phyloP scores from a whole-genome alignment of 306 rosid species.

The Corylus heterophylla region DNA sequence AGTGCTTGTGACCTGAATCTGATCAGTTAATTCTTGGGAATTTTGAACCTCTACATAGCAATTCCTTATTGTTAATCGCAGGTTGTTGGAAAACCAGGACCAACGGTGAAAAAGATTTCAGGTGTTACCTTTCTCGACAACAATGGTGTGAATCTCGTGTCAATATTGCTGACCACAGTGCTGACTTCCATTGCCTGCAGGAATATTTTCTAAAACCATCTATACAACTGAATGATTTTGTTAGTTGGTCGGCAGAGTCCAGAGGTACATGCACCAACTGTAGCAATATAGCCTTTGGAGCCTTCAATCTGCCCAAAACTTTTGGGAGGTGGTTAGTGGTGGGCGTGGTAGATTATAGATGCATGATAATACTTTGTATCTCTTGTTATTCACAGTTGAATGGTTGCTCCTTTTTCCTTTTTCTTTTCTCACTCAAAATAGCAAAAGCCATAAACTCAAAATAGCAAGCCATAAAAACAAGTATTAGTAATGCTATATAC shows the following conservation, averaged over 20 bases:
- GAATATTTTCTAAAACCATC: constrained; percentile 50
- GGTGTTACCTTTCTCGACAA: constrained; percentile 79
- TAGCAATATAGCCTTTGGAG: neutral
- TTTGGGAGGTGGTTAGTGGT: neutral
- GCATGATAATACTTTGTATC: neutral
- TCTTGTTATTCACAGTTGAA: neutral
- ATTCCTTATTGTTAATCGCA: constrained; percentile 30
- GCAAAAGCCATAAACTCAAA: too few species aligned
- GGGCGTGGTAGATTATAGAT: neutral
- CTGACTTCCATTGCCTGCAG: constrained; percentile 59
- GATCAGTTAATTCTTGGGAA: constrained; percentile 3
- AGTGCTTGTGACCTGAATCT: neutral
- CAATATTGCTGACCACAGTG: constrained; percentile 66
- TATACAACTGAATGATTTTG: neutral
- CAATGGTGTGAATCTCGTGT: constrained; percentile 80
- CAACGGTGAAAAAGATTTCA: constrained; percentile 73
- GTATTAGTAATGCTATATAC: too few species aligned
- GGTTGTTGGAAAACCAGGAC: constrained; percentile 94
- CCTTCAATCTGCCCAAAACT: neutral
- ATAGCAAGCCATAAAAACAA: too few species aligned
- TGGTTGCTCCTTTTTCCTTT: too few species aligned
- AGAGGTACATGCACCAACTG: constrained; percentile 25
- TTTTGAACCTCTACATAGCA: constrained; percentile 12
- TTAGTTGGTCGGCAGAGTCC: constrained; percentile 11
- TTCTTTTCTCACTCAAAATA: too few species aligned